These are phyloP conservation scores for Gossypium davidsonii DNA, from an alignment of 441 rosid species.

Conservation along the genomic window DNA sequence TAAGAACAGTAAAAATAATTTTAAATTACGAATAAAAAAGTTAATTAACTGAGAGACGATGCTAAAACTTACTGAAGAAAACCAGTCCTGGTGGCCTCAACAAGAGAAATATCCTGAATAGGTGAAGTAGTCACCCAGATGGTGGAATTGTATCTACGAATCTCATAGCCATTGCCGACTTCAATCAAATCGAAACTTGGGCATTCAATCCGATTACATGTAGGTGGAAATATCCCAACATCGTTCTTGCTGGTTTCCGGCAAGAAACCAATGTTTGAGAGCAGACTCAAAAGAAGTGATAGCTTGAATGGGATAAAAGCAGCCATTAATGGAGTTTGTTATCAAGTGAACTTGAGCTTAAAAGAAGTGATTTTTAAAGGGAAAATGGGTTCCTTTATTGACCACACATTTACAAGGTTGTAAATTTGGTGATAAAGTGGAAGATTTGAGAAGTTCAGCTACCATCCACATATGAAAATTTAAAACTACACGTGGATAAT, in stretches of 20 bases:
- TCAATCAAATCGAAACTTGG: constrained; percentile 51
- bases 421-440: not conserved
- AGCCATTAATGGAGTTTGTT: constrained; percentile 29
- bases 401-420: not conserved
- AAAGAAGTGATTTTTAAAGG: not conserved
- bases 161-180: constrained; percentile 55
- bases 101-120: constrained; percentile 71
- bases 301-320: constrained; percentile 32
- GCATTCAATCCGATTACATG: constrained; percentile 80
- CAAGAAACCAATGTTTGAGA: constrained; percentile 27
- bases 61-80: constrained; percentile 48
- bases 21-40: not conserved
- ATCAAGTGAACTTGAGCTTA: not conserved
- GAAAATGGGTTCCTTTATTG: not conserved
- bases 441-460: not conserved
- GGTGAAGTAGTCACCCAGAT: constrained; percentile 70
- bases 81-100: constrained; percentile 61
- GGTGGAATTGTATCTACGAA: constrained; percentile 56
- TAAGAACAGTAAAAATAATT: not conserved
- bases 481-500: not conserved
- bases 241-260: constrained; percentile 8
- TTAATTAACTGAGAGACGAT: not conserved
- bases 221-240: constrained; percentile 38
- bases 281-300: constrained; percentile 48
- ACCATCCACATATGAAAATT: not conserved